A percentile compares a stretch with the other conserved stretches of the same genome.
Evolutionary conservation across 805 yeast species (phyloP).

Genomic region (Kazachstania africana): DNA sequence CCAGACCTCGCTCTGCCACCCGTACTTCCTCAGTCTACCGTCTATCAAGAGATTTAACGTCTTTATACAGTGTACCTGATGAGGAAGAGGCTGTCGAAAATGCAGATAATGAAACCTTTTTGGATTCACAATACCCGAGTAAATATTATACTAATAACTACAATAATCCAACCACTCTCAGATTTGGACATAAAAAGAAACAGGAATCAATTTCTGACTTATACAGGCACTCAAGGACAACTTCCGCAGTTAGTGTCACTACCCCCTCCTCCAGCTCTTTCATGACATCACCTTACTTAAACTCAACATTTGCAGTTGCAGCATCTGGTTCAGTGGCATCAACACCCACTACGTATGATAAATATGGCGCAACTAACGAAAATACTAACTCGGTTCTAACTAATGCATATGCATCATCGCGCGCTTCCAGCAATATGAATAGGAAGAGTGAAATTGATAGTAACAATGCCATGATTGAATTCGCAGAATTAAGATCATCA

Average conservation of each 20-base stretch:
- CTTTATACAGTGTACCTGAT: constrained; percentile 12
- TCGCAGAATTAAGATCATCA: too few relatives aligned
- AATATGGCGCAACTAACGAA: constrained; percentile 2
- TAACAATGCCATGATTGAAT: too few relatives aligned
- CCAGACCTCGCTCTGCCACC: constrained; percentile 21
- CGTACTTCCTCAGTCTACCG: constrained; percentile 17
- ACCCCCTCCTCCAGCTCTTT: constrained; percentile 5
- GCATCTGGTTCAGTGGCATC: constrained; percentile 5
- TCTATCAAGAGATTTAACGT: constrained; percentile 18
- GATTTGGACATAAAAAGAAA: constrained; percentile 17
- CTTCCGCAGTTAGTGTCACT: constrained; percentile 1
- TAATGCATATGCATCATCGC: too few relatives aligned
- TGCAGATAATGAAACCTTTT: constrained; percentile 9
- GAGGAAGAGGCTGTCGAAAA: constrained; percentile 4
- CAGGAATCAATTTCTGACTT: constrained; percentile 24
- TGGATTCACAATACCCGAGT: constrained; percentile 13
- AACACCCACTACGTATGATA: too few relatives aligned
- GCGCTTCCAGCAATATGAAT: too few relatives aligned
- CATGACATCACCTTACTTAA: constrained; percentile 7
- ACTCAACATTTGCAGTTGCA: constrained; percentile 2
- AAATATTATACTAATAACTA: constrained; percentile 2
- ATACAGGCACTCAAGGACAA: constrained; percentile 2
- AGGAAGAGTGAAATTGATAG: too few relatives aligned
- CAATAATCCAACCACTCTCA: too few relatives aligned
- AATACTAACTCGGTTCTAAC: too few relatives aligned